Evolutionary conservation across 2,329 filamentous ascomycete species (phyloP), one percentile per base, ranked within the genome.

Genomic region (Xylaria sp.): DNA sequence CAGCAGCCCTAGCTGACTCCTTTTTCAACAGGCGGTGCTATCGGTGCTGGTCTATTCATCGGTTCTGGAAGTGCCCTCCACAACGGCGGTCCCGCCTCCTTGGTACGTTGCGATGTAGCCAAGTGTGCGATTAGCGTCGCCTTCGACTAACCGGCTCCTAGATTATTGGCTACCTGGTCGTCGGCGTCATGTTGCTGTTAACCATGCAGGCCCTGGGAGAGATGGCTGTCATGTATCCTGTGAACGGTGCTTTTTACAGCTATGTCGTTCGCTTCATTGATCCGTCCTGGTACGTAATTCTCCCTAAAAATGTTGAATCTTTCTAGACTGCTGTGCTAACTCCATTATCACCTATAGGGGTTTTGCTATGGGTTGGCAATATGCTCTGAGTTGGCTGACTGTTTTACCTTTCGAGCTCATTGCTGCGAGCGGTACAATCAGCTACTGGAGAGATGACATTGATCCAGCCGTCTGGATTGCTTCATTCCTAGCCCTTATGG

Each of bases 31-130:
- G 75, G 76, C 56, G 76, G 76, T 68, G 74, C 76, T 11, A 78
- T 79, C 52, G 76, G 76, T 59, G 76, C 76, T 64, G 88, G 88
- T 76, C 79, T 91, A 8, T 91, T 91, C 71, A 85, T 91, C 60
- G 83, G 86, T 52, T 87, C 86, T 2, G 87, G 86, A 53, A 72
- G 71, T 49, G 85, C 85, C 42, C 74, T 89, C 55, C 75, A 79
- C 23, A 76, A 72, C n/a, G 87, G 85, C 68, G 87, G 87, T 30
- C 87, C 86, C 13, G 76, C 73, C 2, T 66, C 76, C 7, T 68
- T 79, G 63, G 69, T 73, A 68, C 37, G 75, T 73, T 42, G 39
- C 34, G 10, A 37, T 44, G 10, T 47, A 18, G 4, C 19, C 2
- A 18, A 10, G 51, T 46, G 19, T 42, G 35, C 19, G 9, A 49